These are phyloP conservation scores for Solanum hybrid DNA, from an alignment of 305 asterid species.

Conservation along the genomic window DNA sequence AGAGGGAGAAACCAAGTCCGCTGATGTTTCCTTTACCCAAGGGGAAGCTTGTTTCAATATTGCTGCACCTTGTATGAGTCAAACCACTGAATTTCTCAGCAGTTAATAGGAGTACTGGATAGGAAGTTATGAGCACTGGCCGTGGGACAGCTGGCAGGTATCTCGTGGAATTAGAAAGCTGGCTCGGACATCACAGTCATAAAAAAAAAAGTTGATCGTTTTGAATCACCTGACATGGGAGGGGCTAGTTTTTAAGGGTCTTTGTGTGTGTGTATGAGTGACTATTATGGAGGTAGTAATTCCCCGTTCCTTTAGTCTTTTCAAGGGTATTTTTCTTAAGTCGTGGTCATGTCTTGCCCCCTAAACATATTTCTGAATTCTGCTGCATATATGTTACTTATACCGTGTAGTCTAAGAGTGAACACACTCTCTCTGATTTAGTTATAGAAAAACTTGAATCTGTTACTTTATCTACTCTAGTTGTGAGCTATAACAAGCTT, in stretches of 20 bases:
- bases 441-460: not conserved
- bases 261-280: not conserved
- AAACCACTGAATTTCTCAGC: constrained; percentile 22
- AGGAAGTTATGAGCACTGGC: constrained; percentile 31
- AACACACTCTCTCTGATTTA: not conserved
- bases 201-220: no score
- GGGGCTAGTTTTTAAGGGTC: not conserved
- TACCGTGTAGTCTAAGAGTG: not conserved
- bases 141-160: constrained; percentile 1
- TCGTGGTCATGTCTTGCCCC: not conserved
- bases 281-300: not conserved
- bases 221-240: not conserved
- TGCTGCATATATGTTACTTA: not conserved
- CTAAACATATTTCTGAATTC: not conserved
- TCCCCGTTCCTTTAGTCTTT: not conserved
- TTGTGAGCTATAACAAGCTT: not conserved
- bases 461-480: not conserved
- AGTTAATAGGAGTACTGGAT: constrained; percentile 10
- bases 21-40: not conserved
- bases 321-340: not conserved
- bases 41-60: constrained; percentile 31
- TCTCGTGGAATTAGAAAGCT: not conserved
- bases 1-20: constrained; percentile 7
- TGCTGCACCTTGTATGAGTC: constrained; percentile 16
- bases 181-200: not conserved